Evolutionary conservation across 768 basidiomycete species (phyloP).

Genomic region (Russula dissimulans): DNA sequence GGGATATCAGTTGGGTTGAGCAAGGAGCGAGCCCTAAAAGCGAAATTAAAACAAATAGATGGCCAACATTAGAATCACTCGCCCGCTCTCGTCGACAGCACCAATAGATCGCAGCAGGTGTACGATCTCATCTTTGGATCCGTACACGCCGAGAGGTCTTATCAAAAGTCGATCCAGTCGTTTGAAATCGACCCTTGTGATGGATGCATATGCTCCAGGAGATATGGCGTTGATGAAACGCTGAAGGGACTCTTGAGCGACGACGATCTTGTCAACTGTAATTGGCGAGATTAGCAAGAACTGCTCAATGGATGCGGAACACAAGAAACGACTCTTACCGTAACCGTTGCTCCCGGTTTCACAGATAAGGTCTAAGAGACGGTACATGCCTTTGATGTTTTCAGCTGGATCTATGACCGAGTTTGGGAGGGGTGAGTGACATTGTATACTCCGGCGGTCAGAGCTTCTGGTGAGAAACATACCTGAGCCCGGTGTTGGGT

Average conservation of each 20-base stretch:
- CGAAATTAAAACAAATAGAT: too few species aligned
- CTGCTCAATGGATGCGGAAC: neutral
- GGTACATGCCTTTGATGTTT: conserved; percentile 37
- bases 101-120: conserved; percentile 32
- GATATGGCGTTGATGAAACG: conserved; percentile 38
- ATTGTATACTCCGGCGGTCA: too few species aligned
- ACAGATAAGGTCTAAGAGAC: conserved; percentile 43
- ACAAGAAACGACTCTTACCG: conserved; percentile 28
- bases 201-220: conserved; percentile 42
- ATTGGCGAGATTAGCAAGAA: too few species aligned
- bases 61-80: conserved; percentile 16
- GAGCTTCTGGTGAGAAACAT: too few species aligned
- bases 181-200: conserved; percentile 22
- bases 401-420: neutral
- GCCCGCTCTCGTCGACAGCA: conserved; percentile 34
- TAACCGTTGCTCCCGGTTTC: conserved; percentile 43
- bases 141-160: conserved; percentile 49
- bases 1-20: conserved; percentile 13
- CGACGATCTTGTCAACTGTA: conserved; percentile 54
- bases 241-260: conserved; percentile 40
- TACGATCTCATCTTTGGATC: conserved; percentile 43
- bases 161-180: conserved; percentile 37
- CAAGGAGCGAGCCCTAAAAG: conserved; percentile 20
- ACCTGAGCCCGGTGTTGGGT: too few species aligned
- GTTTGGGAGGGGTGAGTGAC: too few species aligned